Base-by-base conservation (phyloP, 2,329 filamentous ascomycete genomes). In the Exophiala sp. region DNA sequence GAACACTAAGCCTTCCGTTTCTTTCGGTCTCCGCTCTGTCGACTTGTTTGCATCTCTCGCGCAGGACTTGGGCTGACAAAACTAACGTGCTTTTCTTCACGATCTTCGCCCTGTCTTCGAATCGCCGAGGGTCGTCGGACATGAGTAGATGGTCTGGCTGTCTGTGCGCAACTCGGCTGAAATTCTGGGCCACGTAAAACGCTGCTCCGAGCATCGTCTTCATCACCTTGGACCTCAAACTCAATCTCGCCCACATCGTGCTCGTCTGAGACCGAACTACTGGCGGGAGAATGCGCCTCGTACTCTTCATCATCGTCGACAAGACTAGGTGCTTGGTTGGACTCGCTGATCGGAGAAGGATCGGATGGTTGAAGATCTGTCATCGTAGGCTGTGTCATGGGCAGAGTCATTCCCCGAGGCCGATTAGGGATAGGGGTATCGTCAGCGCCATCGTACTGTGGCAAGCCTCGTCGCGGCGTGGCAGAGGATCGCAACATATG, bases 251-350 rank as follows among this genome's bases (percentile, higher is more conserved):
- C 75, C 21, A 84, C 84, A 35, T 81, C 72, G 12, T 70, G 70
- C 35, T 73, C 72, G 2, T 73, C 77, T 4, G 75, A 75, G 1
- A 73, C 69, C 11, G 67, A 69, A 21, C 83, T 83, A 3, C 83
- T 85, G 40, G 78, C 74, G 3, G 78, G 79, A 3, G 85, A 88
- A 51, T 86, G 71, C 11, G 66, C 85, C 62, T 88, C 87, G 64
- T 87, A 89, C 66, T 90, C 87, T 63, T 87, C 86, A 65, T 90
- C 87, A 69, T 91, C 88, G 70, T 87, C 89, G 65, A 91, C 87
- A 45, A 91, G 78, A 63, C 86, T 90, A 18, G 88, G 88, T 7
- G 88, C 87, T 61, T 88, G 88, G 69, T 89, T 89, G 68, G 86
- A 87, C 47, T 85, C 78, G 41, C 85, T 72, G 40, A 70, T 66